These are phyloP conservation scores for Aechmea fasciata DNA, from an alignment of 176 grass and related monocot species.

Conservation along the genomic window DNA sequence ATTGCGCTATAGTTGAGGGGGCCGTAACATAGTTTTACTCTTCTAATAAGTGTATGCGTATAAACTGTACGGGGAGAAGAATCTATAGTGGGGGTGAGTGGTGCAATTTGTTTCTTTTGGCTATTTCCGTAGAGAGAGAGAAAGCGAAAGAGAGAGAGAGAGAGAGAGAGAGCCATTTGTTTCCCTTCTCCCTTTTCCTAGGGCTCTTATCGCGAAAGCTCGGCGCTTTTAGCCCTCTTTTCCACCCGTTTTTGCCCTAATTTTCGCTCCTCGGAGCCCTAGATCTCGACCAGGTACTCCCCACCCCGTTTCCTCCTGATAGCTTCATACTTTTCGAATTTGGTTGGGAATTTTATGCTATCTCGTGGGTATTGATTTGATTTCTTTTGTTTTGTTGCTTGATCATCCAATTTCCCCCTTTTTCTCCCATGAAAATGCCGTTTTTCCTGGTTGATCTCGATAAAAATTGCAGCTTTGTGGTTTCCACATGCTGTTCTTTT, in stretches of 20 bases:
- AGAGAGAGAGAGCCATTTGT: conserved; percentile 4
- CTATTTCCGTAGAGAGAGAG: conserved; percentile 13
- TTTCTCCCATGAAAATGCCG: conserved; percentile 1
- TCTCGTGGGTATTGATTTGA: no score
- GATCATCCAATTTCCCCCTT: no score
- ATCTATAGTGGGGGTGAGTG: background rate
- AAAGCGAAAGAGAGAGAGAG: background rate
- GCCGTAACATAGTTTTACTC: no score
- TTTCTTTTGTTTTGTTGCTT: no score
- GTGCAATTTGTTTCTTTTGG: conserved; percentile 19
- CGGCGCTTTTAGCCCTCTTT: conserved; percentile 5
- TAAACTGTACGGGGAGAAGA: background rate
- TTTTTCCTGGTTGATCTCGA: background rate
- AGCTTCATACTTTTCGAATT: conserved; percentile 11
- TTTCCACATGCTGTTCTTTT: background rate
- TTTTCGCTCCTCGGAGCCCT: conserved; percentile 3
- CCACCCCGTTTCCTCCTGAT: background rate
- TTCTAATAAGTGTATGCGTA: background rate
- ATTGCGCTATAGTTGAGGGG: no score
- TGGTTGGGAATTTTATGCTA: background rate
- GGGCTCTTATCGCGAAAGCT: conserved; percentile 16
- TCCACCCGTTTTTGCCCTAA: background rate
- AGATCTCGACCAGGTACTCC: conserved; percentile 23
- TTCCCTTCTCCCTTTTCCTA: conserved; percentile 5
- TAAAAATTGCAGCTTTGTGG: conserved; percentile 4